phyloP scores from a whole-genome alignment of 179 eudicot species.

The Drosera spatulata region DNA sequence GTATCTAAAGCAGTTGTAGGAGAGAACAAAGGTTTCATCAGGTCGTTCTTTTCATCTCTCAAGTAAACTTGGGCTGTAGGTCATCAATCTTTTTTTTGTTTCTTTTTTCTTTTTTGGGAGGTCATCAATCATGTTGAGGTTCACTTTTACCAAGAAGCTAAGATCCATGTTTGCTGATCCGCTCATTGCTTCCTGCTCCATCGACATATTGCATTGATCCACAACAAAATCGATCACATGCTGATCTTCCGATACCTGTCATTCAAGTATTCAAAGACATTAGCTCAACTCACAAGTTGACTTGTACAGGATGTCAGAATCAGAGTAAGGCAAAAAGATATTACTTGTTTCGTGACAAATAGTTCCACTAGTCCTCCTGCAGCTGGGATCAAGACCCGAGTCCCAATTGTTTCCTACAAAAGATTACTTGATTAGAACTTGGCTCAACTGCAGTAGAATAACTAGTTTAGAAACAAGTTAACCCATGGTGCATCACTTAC shows the following conservation, averaged over 20 bases:
- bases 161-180: slow-evolving; percentile 16
- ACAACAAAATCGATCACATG: slow-evolving; percentile 45
- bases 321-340: neutral
- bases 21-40: slow-evolving; percentile 13
- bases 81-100: slow-evolving; percentile 9
- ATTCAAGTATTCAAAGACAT: neutral
- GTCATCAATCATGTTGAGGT: neutral
- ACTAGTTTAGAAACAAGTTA: neutral
- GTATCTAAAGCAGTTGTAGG: slow-evolving; percentile 20
- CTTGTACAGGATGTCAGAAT: neutral
- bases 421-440: neutral
- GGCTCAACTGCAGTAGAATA: neutral
- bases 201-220: slow-evolving; percentile 37
- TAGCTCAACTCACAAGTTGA: neutral
- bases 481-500: slow-evolving; percentile 33
- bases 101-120: no score
- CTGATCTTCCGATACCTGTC: slow-evolving; percentile 64
- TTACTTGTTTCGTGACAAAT: slow-evolving; percentile 72
- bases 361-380: slow-evolving; percentile 66
- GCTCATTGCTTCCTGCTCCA: slow-evolving; percentile 41
- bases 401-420: slow-evolving; percentile 49
- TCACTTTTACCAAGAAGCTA: slow-evolving; percentile 13
- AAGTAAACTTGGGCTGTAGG: slow-evolving; percentile 12
- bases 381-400: slow-evolving; percentile 63
- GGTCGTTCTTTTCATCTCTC: slow-evolving; percentile 12